These are phyloP conservation scores for Remersonia thermophila DNA, from an alignment of 2,329 filamentous ascomycete species.

Conservation along the genomic window DNA sequence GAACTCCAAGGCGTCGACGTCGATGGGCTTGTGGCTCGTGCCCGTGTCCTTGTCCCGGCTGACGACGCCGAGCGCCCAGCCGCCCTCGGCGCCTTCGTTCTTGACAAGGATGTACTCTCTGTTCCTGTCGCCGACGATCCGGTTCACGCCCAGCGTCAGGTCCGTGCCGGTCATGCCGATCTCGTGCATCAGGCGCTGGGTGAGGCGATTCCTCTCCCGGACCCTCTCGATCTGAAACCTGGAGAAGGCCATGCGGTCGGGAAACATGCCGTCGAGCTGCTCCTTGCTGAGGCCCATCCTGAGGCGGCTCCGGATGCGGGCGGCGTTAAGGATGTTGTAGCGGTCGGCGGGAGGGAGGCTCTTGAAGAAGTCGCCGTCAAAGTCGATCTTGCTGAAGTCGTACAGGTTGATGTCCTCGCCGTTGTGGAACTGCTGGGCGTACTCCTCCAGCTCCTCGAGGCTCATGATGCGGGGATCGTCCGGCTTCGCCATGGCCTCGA, in stretches of 20 bases:
- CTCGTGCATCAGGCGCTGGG: constrained; percentile 86
- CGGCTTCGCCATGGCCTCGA: constrained; percentile 76
- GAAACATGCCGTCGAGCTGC: constrained; percentile 92
- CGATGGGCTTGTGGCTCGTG: constrained; percentile 76
- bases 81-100: constrained; percentile 87
- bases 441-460: constrained; percentile 83
- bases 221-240: constrained; percentile 94
- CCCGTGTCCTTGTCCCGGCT: constrained; percentile 71
- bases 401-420: constrained; percentile 88
- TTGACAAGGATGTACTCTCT: constrained; percentile 94
- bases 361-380: constrained; percentile 88
- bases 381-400: constrained; percentile 98
- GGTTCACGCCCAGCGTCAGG: constrained; percentile 51
- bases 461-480: constrained; percentile 96
- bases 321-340: constrained; percentile 96
- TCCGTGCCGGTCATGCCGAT: constrained; percentile 78
- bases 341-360: constrained; percentile 80
- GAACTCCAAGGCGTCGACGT: constrained; percentile 60
- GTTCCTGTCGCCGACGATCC: constrained; percentile 74
- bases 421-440: constrained; percentile 80
- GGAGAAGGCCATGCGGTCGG: constrained; percentile 93
- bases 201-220: constrained; percentile 82
- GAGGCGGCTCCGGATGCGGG: constrained; percentile 71
- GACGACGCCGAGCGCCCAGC: constrained; percentile 91
- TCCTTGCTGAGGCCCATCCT: constrained; percentile 96